phyloP scores from a whole-genome alignment of 78 protist genomes.

The Creolimax fragrantissima region DNA sequence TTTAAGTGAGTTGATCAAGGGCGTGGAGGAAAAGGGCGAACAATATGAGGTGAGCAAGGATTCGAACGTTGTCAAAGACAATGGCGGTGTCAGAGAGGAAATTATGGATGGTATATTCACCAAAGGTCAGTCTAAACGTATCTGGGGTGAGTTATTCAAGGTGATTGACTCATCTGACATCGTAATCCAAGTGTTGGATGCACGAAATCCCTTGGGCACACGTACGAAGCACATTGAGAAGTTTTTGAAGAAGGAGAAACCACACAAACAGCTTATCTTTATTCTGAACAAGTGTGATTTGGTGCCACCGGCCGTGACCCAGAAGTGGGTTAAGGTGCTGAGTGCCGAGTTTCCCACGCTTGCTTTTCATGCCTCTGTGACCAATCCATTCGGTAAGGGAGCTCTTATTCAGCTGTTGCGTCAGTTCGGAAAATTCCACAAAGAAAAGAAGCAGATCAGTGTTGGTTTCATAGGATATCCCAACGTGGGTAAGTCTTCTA shows the following conservation, averaged over 20 bases:
- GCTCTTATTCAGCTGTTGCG: constrained; percentile 84
- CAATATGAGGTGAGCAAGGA: constrained; percentile 63
- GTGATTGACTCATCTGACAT: constrained; percentile 94
- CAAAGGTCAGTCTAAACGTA: constrained; percentile 89
- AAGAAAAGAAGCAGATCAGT: constrained; percentile 77
- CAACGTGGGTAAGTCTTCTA: constrained; percentile 91
- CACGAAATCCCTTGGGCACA: constrained; percentile 98
- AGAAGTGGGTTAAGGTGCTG: constrained; percentile 75
- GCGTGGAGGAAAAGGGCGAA: neutral
- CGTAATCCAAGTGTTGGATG: constrained; percentile 81
- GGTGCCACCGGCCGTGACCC: constrained; percentile 93
- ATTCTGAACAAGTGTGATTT: constrained; percentile 98
- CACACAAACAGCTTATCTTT: constrained; percentile 95
- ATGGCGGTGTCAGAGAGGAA: neutral
- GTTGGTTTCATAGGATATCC: constrained; percentile 96
- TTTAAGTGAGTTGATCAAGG: neutral
- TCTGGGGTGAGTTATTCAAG: constrained; percentile 92
- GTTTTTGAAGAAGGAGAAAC: constrained; percentile 47
- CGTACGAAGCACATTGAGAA: constrained; percentile 59
- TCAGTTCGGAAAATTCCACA: constrained; percentile 81
- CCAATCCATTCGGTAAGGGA: constrained; percentile 97
- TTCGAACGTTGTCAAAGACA: constrained; percentile 35
- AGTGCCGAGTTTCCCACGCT: constrained; percentile 90
- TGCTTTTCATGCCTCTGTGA: constrained; percentile 95
- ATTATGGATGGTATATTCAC: constrained; percentile 49